phyloP scores from a whole-genome alignment of 805 yeast species.

The Crinitomyces ghanaensis region DNA sequence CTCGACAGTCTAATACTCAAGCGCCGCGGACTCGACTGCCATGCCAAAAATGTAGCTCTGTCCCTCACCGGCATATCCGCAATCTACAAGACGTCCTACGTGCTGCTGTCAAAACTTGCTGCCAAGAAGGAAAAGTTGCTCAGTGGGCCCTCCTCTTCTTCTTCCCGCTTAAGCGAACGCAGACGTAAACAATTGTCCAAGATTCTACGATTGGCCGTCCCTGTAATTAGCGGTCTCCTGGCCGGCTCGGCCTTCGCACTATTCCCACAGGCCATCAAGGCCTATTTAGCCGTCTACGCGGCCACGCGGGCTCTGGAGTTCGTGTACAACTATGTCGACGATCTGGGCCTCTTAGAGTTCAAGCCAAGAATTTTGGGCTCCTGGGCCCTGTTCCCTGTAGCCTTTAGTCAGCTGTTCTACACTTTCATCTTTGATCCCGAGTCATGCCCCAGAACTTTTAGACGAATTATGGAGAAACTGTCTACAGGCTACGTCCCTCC shows the following conservation, averaged over 20 bases:
- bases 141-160: neutral
- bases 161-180: neutral
- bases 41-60: slow-evolving; percentile 9
- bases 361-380: slow-evolving; percentile 28
- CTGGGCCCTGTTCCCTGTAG: slow-evolving; percentile 31
- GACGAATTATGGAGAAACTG: slow-evolving; percentile 19
- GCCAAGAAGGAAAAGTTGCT: slow-evolving; percentile 3
- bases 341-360: slow-evolving; percentile 24
- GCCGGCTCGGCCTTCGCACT: slow-evolving; percentile 19
- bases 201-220: slow-evolving; percentile 2
- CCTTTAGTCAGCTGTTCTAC: slow-evolving; percentile 29
- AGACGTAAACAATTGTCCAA: neutral
- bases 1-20: slow-evolving; percentile 7
- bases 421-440: slow-evolving; percentile 27
- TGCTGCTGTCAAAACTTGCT: slow-evolving; percentile 1
- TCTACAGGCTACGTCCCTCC: slow-evolving; percentile 23
- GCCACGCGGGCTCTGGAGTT: slow-evolving; percentile 26
- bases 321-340: slow-evolving; percentile 26
- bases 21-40: slow-evolving; percentile 5
- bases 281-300: slow-evolving; percentile 24
- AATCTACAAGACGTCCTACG: slow-evolving; percentile 10
- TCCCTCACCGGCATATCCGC: slow-evolving; percentile 12
- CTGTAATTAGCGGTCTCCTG: slow-evolving; percentile 17
- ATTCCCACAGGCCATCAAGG: slow-evolving; percentile 20
- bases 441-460: slow-evolving; percentile 24